A percentile compares a stretch with the other conserved stretches of the same genome.
These are phyloP conservation scores for Ampelocalamus luodianensis DNA, from an alignment of 176 grass and related monocot genomes.

Conservation along the genomic window DNA sequence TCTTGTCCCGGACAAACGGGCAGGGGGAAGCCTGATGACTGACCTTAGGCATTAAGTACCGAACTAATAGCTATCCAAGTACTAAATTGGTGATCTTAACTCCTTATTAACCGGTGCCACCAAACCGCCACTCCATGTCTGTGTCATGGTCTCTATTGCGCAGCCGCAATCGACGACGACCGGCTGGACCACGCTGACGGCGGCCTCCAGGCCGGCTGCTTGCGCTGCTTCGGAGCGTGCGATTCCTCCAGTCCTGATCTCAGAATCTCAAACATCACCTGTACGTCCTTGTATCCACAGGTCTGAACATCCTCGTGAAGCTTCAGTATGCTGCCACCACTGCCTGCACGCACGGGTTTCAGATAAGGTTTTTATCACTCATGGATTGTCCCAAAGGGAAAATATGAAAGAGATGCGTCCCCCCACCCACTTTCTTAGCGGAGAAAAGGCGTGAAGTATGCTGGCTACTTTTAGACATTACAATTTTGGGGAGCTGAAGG, in stretches of 20 bases:
- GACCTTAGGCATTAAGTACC: constrained; percentile 2
- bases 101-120: constrained; percentile 41
- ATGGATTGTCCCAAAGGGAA: constrained; percentile 2
- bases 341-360: constrained; percentile 49
- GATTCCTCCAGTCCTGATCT: constrained; percentile 63
- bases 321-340: constrained; percentile 74
- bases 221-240: constrained; percentile 21
- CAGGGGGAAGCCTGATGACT: constrained; percentile 46
- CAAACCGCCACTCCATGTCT: constrained; percentile 28
- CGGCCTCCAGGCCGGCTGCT: constrained; percentile 36
- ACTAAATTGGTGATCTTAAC: constrained; percentile 27
- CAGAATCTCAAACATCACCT: constrained; percentile 95
- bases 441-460: constrained; percentile 16
- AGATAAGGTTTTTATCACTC: constrained; percentile 48
- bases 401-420: neutral
- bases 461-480: constrained; percentile 31
- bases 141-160: constrained; percentile 33
- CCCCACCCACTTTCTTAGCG: constrained; percentile 32
- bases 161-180: constrained; percentile 50
- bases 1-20: constrained; percentile 38
- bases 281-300: constrained; percentile 89
- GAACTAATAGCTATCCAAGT: constrained; percentile 9
- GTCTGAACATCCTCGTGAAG: constrained; percentile 86
- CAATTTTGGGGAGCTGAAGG: neutral
- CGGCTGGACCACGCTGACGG: constrained; percentile 36